phyloP scores from a whole-genome alignment of 371 early-diverging fungal species.

The Zancudomyces culisetae region DNA sequence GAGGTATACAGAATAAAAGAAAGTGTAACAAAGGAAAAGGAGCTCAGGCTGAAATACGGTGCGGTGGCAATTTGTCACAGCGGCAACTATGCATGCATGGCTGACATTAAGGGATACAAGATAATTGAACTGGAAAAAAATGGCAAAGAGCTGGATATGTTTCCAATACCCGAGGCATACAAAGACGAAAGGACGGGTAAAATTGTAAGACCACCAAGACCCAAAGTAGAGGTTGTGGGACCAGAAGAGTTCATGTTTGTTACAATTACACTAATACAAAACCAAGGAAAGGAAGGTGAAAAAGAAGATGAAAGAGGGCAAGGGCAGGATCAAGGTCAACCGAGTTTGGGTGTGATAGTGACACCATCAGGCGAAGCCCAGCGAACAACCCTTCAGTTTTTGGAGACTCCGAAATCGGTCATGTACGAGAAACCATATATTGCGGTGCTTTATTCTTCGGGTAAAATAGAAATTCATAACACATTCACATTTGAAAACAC shows the following conservation, averaged over 20 bases:
- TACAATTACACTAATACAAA: constrained; percentile 16
- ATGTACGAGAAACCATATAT: constrained; percentile 17
- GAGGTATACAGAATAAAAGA: constrained; percentile 10
- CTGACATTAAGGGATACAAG: constrained; percentile 19
- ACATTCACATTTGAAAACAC: neutral
- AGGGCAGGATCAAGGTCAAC: constrained; percentile 6
- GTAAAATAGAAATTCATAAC: constrained; percentile 1
- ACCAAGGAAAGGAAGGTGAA: too few species aligned
- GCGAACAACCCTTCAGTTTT: constrained; percentile 22
- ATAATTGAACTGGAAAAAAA: constrained; percentile 14
- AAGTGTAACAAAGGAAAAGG: constrained; percentile 14
- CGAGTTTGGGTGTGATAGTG: constrained; percentile 21
- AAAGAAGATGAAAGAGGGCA: too few species aligned
- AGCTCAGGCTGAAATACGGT: constrained; percentile 10
- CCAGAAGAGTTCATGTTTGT: constrained; percentile 20
- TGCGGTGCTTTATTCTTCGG: constrained; percentile 10
- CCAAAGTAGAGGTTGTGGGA: constrained; percentile 20
- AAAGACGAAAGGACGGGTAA: constrained; percentile 11
- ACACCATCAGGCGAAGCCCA: constrained; percentile 18
- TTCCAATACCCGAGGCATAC: constrained; percentile 20
- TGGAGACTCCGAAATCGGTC: constrained; percentile 15
- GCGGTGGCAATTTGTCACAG: constrained; percentile 20
- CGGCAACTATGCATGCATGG: constrained; percentile 17
- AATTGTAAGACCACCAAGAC: constrained; percentile 19
- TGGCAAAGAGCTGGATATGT: constrained; percentile 5